These are phyloP conservation scores for Boletus rubescentipes DNA, from an alignment of 768 basidiomycete genomes.

Conservation along the genomic window DNA sequence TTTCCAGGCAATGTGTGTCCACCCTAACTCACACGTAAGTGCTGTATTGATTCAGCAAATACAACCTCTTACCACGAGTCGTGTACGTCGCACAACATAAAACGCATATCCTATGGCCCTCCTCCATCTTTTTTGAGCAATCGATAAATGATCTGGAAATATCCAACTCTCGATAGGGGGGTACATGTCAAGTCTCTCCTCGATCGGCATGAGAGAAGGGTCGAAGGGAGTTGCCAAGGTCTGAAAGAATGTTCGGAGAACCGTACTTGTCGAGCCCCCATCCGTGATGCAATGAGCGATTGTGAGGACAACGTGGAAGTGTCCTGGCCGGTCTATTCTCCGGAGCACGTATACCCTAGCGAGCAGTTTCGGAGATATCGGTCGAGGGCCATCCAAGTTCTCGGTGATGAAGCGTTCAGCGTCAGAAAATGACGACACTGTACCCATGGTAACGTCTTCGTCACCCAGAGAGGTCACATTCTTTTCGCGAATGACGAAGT, in stretches of 20 bases:
- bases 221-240: slow-evolving; percentile 3
- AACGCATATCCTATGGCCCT: background rate
- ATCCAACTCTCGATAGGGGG: too few species aligned
- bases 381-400: slow-evolving; percentile 34
- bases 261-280: background rate
- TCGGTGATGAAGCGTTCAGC: slow-evolving; percentile 33
- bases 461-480: slow-evolving; percentile 17
- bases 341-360: slow-evolving; percentile 43
- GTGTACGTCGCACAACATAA: background rate
- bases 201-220: background rate
- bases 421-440: slow-evolving; percentile 37
- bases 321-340: slow-evolving; percentile 37
- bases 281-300: slow-evolving; percentile 38
- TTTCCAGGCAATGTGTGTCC: too few species aligned
- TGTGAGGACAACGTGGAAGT: slow-evolving; percentile 43
- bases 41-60: too few species aligned
- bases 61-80: background rate
- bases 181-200: too few species aligned
- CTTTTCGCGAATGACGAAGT: slow-evolving; percentile 43
- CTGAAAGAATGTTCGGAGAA: slow-evolving; percentile 5
- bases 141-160: too few species aligned
- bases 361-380: slow-evolving; percentile 16
- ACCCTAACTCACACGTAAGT: too few species aligned
- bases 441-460: slow-evolving; percentile 40
- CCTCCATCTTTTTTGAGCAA: background rate